A percentile compares a stretch with the other conserved stretches of the same genome.
Conservation (phyloP, 768 basidiomycete genomes). For the Termitomyces titanicus region DNA sequence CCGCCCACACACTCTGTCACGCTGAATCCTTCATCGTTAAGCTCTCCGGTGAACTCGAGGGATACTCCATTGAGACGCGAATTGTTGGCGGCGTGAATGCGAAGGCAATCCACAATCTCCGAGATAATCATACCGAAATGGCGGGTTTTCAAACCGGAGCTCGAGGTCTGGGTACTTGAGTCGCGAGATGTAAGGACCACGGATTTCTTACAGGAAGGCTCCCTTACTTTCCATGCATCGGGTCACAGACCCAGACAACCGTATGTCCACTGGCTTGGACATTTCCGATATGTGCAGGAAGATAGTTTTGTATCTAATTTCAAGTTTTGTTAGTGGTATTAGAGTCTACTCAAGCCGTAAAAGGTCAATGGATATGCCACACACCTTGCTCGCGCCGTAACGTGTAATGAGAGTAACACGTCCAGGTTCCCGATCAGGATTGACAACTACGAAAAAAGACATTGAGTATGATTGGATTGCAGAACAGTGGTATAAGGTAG, state of each 20-base stretch:
- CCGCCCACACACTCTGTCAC: constrained; percentile 98
- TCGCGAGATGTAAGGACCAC: not conserved
- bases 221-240: constrained; percentile 98
- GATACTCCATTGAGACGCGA: constrained; percentile 83
- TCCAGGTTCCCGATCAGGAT: constrained; percentile 79
- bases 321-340: not conserved
- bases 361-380: not conserved
- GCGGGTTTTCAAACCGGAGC: constrained; percentile 82
- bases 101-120: constrained; percentile 79
- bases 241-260: constrained; percentile 94
- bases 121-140: constrained; percentile 86
- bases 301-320: constrained; percentile 64
- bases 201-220: not conserved
- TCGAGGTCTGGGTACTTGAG: constrained; percentile 78
- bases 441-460: constrained; percentile 59
- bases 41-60: constrained; percentile 89
- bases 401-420: constrained; percentile 89
- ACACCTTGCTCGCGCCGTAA: constrained; percentile 85
- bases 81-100: constrained; percentile 70
- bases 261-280: constrained; percentile 82
- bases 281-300: constrained; percentile 76
- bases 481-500: not conserved
- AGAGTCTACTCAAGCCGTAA: not conserved
- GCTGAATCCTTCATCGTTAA: constrained; percentile 86
- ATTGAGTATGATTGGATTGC: not conserved